Base-by-base conservation (phyloP, 2,329 filamentous ascomycete genomes). In the Monosporascus sp. region DNA sequence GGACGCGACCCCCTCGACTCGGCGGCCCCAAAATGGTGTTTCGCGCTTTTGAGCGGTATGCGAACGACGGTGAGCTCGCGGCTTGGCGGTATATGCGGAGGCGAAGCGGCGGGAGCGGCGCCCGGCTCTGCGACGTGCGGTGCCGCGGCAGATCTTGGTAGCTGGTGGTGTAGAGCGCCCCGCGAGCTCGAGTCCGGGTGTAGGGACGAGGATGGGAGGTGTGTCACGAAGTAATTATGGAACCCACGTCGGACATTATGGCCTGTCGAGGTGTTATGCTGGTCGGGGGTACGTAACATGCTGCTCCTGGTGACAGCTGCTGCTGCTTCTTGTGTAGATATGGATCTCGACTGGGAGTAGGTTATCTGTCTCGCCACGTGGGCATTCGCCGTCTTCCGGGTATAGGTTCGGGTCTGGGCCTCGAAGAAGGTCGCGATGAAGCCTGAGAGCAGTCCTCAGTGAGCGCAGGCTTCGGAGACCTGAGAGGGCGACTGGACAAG, bases 181-280 rank as follows among this genome's bases (percentile, higher is more conserved):
- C 79, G 73, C 22, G 78, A 74, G 52, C 85, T 79, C 37, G 89
- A 88, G 71, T 97, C 93, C 7, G 94, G 93, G 63, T 97, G 89
- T 45, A 96, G 80, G 3, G 92, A 97, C 15, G 91, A 95, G 18
- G 91, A 96, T 5, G 94, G 93, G 2, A 99, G 81, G 70, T 97
- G 91, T 8, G 94, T 96, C 55, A 97, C 90, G 71, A 99, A 99
- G 76, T 99, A 97, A 63, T 95, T 91, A 75, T 97, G 91, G 71
- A 97, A 97, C 58, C 72, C 70, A 48, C 82, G 80, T 50, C 72
- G 74, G 28, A 54, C 51, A 24, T 37, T 49, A 41, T 58, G 61
- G 11, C 54, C 51, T 15, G 57, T 26, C 31, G 55, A 35, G 35
- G n/a, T 20, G 37, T 49, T 53, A 15, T 54, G 54, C 11, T 53